These are phyloP conservation scores for Gnomoniopsis smithogilvyi DNA, from an alignment of 2,329 filamentous ascomycete species.

Conservation along the genomic window DNA sequence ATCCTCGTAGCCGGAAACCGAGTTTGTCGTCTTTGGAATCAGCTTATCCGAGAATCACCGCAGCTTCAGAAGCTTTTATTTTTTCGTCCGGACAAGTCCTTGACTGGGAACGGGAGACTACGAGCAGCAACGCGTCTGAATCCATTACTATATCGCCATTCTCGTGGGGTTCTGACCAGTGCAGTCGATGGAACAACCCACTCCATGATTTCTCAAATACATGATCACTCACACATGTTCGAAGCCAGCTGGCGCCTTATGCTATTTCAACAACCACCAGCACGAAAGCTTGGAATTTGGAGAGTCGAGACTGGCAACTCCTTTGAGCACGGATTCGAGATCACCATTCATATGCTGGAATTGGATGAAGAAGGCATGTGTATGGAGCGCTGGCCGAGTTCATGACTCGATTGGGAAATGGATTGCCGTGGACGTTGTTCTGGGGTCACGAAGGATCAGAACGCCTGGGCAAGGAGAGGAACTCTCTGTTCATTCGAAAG, in stretches of 20 bases:
- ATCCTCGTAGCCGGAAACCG: constrained; percentile 18
- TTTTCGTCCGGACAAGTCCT: constrained; percentile 1
- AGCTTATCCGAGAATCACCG: constrained; percentile 4
- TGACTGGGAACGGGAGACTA: background rate
- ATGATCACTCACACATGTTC: background rate
- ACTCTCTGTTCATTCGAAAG: constrained; percentile 3
- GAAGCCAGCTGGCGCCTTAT: constrained; percentile 10
- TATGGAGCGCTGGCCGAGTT: background rate
- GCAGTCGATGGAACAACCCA: background rate
- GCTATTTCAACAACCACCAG: constrained; percentile 15
- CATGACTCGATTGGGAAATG: background rate
- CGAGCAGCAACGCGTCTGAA: background rate
- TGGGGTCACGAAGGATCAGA: background rate
- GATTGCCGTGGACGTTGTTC: background rate
- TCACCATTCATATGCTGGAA: background rate
- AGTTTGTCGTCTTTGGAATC: constrained; percentile 17
- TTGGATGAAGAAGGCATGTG: background rate
- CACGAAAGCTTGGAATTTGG: constrained; percentile 8
- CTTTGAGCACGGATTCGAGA: background rate
- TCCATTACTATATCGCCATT: background rate
- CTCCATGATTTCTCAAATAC: background rate
- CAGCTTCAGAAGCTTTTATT: constrained; percentile 9
- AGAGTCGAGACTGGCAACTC: background rate
- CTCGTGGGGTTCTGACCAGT: background rate
- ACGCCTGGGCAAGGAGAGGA: background rate